Evolutionary conservation across 495 filamentous ascomycete species (phyloP), one percentile per base, ranked within the genome.

Genomic region (Penicillium crystallinum): DNA sequence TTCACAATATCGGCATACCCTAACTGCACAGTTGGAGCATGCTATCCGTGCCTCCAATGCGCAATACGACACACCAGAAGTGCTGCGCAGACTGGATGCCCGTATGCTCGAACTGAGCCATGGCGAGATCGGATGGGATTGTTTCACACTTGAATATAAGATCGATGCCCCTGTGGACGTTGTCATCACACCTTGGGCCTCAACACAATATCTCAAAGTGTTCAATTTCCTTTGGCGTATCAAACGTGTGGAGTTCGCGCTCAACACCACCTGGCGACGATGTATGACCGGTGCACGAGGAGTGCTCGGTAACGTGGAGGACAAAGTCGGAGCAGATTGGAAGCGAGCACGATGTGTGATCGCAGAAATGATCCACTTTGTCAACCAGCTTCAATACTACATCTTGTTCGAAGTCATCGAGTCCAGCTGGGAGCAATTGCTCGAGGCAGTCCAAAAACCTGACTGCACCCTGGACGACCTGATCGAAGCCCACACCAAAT

Each of bases 211-310:
- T 67, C 85, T 99, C 54, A 97, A 97, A 62, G 88, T 97, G 23
- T 99, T 99, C 82, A 99, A 99, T 67, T 96, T 99, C 68, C 83
- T 99, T 4, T 99, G 95, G 95, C 88, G 95, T 48, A 84, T 97
- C 58, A 99, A 99, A 69, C 86, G 95, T 39, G 92, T 99, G 43
- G 95, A 97, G 64, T 99, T 97, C 66, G 90, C 88, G 0, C 80
- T 99, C 0, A 79, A 81, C 17, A 90, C 87, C 34, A 91, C 89
- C 35, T 99, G 95, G 95, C 83, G 91, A 44, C 90, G 91, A 53
- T 95, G 86, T 71, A 97, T 96, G 86, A 97, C 95, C 1, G 95
- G 95, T 49, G 84, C 93, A 18, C 77, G 95, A 51, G 91, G 92
- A 19, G 90, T 97, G 0, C 83, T 99, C n/a, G 85, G 84, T 39